phyloP scores from a whole-genome alignment of 257 asterid species.

The Solanum etuberosum region DNA sequence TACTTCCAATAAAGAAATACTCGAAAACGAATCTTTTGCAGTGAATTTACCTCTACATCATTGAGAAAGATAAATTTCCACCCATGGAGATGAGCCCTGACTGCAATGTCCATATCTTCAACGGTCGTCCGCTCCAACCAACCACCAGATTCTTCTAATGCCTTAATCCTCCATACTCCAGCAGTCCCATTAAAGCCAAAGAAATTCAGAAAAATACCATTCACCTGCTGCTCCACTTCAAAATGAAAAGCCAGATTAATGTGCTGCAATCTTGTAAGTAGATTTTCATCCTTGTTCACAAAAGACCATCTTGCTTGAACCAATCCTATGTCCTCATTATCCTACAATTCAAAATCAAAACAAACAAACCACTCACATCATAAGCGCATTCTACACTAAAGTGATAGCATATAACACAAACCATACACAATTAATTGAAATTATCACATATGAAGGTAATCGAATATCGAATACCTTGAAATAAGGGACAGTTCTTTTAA shows the following conservation, averaged over 20 bases:
- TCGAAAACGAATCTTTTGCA: neutral
- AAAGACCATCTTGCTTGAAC: slow-evolving; percentile 98
- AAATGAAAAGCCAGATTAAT: slow-evolving; percentile 90
- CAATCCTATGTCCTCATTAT: slow-evolving; percentile 82
- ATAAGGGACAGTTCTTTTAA: slow-evolving; percentile 64
- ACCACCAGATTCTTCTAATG: slow-evolving; percentile 92
- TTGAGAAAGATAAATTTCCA: slow-evolving; percentile 91
- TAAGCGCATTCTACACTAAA: neutral
- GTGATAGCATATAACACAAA: neutral
- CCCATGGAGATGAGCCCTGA: slow-evolving; percentile 95
- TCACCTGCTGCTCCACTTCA: slow-evolving; percentile 97
- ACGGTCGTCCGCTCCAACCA: slow-evolving; percentile 97
- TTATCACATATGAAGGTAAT: neutral
- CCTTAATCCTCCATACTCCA: slow-evolving; percentile 95
- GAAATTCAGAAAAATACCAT: slow-evolving; percentile 75
- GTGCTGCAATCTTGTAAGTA: slow-evolving; percentile 76
- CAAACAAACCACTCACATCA: neutral
- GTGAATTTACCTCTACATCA: slow-evolving; percentile 68
- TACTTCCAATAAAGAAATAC: neutral
- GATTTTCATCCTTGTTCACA: slow-evolving; percentile 90
- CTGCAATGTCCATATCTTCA: slow-evolving; percentile 98
- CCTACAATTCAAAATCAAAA: slow-evolving; percentile 35
- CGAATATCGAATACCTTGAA: slow-evolving; percentile 49
- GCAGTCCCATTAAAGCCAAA: slow-evolving; percentile 98
- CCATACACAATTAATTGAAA: neutral